phyloP scores from a whole-genome alignment of 2,329 filamentous ascomycete genomes.

The Chrysosphaeria jannelii region DNA sequence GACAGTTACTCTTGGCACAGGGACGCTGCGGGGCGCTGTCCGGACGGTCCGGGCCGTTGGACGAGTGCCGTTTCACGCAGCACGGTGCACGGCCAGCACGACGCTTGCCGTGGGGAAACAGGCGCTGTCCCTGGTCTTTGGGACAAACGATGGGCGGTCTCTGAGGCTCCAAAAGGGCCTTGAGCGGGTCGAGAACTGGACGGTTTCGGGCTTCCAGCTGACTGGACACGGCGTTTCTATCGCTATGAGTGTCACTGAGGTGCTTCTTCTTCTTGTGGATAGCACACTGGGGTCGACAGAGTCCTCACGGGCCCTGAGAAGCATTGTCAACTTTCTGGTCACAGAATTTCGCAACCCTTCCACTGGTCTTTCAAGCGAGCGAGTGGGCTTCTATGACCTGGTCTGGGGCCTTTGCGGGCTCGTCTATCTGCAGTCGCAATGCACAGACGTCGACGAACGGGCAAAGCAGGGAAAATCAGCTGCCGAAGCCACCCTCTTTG shows the following conservation, averaged over 20 bases:
- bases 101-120: slow-evolving; percentile 24
- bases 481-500: slow-evolving; percentile 30
- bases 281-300: slow-evolving; percentile 38
- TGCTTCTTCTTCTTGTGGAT: slow-evolving; percentile 27
- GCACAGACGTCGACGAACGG: slow-evolving; percentile 18
- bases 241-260: slow-evolving; percentile 18
- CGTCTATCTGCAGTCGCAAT: slow-evolving; percentile 28
- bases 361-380: slow-evolving; percentile 26
- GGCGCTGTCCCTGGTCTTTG: no score
- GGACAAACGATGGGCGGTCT: no score
- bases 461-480: slow-evolving; percentile 10
- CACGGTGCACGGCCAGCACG: slow-evolving; percentile 23
- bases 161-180: slow-evolving; percentile 4
- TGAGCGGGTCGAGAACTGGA: slow-evolving; percentile 4
- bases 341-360: slow-evolving; percentile 33
- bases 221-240: slow-evolving; percentile 4
- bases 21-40: slow-evolving; percentile 25
- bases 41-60: slow-evolving; percentile 21
- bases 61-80: slow-evolving; percentile 20
- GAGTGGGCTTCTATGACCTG: slow-evolving; percentile 28
- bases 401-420: slow-evolving; percentile 27
- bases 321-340: slow-evolving; percentile 31
- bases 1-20: slow-evolving; percentile 26
- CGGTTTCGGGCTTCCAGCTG: slow-evolving; percentile 5
- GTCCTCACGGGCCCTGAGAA: slow-evolving; percentile 33